Conservation (phyloP, 139 green algal species). For the Ettlia oleoabundans region DNA sequence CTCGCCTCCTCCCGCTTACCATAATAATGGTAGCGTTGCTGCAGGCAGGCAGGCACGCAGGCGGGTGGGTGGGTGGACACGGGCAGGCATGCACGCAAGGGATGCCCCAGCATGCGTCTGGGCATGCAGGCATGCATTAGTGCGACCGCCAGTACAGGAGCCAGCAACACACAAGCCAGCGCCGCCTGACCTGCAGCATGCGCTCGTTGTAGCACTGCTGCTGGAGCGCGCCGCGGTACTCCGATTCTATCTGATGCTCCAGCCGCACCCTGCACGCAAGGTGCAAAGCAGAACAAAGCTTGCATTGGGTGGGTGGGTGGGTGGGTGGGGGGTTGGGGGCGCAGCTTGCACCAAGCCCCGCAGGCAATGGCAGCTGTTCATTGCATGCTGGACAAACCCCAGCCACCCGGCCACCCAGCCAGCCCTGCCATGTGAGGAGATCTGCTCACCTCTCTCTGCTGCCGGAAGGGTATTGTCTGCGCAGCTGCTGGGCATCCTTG, state of each 20-base stretch:
- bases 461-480: slow-evolving; percentile 21
- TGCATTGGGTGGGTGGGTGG: not conserved
- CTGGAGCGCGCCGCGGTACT: slow-evolving; percentile 41
- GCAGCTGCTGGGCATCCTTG: slow-evolving; percentile 6
- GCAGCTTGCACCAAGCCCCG: not conserved
- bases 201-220: slow-evolving; percentile 51
- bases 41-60: not conserved
- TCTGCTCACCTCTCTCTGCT: slow-evolving; percentile 20
- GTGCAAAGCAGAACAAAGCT: not conserved
- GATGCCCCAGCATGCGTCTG: not conserved
- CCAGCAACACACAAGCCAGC: not conserved
- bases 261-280: slow-evolving; percentile 21
- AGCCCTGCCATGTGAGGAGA: no score
- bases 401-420: no score
- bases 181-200: slow-evolving; percentile 22
- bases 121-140: not conserved
- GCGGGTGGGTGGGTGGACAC: not conserved
- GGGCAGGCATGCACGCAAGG: not conserved
- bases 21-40: slow-evolving; percentile 49
- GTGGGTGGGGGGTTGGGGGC: not conserved
- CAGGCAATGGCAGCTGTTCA: no score
- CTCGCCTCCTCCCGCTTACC: slow-evolving; percentile 33
- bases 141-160: not conserved
- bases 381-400: no score
- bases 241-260: slow-evolving; percentile 42